Conservation (phyloP, 345 rosid species). For the Eucalyptus brandiana region DNA sequence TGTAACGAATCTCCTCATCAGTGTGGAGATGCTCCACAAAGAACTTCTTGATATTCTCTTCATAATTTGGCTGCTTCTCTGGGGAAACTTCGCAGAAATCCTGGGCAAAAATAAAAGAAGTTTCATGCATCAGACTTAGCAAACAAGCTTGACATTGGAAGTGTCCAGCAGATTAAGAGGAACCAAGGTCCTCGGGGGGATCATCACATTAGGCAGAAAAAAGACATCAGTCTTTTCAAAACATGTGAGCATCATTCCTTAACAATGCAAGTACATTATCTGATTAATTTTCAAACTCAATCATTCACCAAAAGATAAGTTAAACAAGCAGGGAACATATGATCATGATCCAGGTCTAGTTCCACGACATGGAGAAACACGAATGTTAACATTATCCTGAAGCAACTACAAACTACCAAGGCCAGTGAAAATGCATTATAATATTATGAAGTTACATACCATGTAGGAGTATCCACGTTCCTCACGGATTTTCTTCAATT, state of each 20-base stretch:
- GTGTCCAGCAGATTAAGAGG: background rate
- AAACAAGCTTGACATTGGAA: background rate
- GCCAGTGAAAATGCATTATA: background rate
- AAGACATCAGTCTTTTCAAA: background rate
- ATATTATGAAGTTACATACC: slow-evolving; percentile 20
- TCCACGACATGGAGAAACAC: background rate
- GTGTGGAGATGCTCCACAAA: slow-evolving; percentile 95
- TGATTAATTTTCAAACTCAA: background rate
- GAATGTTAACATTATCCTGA: background rate
- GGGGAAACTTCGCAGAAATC: slow-evolving; percentile 87
- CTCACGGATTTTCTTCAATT: slow-evolving; percentile 77
- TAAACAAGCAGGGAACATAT: background rate
- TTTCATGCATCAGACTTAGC: background rate
- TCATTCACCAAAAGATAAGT: background rate
- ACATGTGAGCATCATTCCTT: background rate
- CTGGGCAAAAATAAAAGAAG: background rate
- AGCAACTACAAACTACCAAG: background rate
- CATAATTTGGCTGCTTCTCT: slow-evolving; percentile 79
- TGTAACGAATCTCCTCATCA: slow-evolving; percentile 93
- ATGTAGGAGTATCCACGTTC: slow-evolving; percentile 81
- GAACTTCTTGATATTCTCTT: slow-evolving; percentile 72
- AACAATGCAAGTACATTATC: background rate
- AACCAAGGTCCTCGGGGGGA: background rate
- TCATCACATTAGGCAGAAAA: background rate
- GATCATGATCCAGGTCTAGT: background rate